Evolutionary conservation across 148 eudicot species (phyloP).

Genomic region (Rhododendron henanense): DNA sequence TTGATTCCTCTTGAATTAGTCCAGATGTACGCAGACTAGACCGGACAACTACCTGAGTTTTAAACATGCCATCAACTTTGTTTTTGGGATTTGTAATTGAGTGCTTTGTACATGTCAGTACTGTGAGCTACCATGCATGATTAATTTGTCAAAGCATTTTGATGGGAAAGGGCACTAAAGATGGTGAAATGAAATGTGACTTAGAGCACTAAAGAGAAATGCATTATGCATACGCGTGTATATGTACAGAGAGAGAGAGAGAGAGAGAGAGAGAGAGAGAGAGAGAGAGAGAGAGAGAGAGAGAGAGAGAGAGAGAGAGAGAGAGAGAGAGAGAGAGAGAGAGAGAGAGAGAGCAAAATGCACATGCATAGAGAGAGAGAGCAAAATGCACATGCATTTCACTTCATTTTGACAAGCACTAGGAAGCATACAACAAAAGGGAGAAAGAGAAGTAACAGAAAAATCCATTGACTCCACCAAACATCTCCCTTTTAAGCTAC

Average conservation of each 20-base stretch:
- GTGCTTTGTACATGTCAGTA: not conserved
- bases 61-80: not conserved
- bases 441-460: not conserved
- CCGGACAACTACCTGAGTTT: not conserved
- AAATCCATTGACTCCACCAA: not conserved
- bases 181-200: not conserved
- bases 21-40: not conserved
- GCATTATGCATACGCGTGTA: not conserved
- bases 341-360: too few species aligned
- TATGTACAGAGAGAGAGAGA: not conserved
- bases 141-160: not conserved
- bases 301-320: not conserved
- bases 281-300: not conserved
- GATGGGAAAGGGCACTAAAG: conserved; percentile 3
- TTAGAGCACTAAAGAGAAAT: not conserved
- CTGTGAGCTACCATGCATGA: not conserved
- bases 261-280: not conserved
- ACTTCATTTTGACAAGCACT: not conserved
- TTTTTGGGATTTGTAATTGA: not conserved
- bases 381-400: not conserved
- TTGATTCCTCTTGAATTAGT: not conserved
- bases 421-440: not conserved
- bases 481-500: not conserved
- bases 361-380: not conserved
- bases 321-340: not conserved